These are phyloP conservation scores for Cercospora sesami DNA, from an alignment of 2,329 filamentous ascomycete species.

Conservation along the genomic window DNA sequence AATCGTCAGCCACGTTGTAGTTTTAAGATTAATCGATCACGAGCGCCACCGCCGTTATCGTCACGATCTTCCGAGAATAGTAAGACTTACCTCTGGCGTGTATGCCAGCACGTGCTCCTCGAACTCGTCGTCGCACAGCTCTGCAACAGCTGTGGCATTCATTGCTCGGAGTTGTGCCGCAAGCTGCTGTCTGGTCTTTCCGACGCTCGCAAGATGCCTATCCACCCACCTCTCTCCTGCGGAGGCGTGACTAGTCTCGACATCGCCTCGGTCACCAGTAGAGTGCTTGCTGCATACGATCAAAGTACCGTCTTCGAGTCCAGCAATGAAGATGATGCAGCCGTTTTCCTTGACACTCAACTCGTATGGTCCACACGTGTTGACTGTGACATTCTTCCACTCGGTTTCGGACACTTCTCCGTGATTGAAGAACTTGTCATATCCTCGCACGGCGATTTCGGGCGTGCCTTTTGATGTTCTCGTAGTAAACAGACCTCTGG, in stretches of 20 bases:
- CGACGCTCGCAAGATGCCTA: constrained; percentile 72
- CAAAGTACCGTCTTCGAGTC: constrained; percentile 82
- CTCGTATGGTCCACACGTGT: constrained; percentile 87
- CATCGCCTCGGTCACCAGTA: constrained; percentile 74
- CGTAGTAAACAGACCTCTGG: constrained; percentile 90
- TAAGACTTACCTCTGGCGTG: constrained; percentile 56
- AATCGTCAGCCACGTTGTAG: background rate
- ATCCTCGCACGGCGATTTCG: constrained; percentile 85
- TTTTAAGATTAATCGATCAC: background rate
- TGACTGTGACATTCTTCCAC: constrained; percentile 74
- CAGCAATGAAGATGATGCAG: constrained; percentile 98
- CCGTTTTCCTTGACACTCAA: constrained; percentile 97
- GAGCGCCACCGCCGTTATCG: background rate
- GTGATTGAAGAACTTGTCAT: constrained; percentile 99
- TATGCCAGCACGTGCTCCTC: constrained; percentile 97
- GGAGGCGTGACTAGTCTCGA: constrained; percentile 74
- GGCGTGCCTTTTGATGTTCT: constrained; percentile 61
- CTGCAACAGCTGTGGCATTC: constrained; percentile 92
- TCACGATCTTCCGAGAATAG: background rate
- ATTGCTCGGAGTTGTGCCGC: constrained; percentile 71
- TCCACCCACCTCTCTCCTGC: constrained; percentile 82
- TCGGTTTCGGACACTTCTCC: constrained; percentile 77
- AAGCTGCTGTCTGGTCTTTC: constrained; percentile 76
- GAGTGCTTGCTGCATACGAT: constrained; percentile 99
- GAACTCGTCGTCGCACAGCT: constrained; percentile 93